A percentile compares a stretch with the other conserved stretches of the same genome.
These are phyloP conservation scores for Selenicereus undatus DNA, from an alignment of 148 eudicot genomes.

Conservation along the genomic window DNA sequence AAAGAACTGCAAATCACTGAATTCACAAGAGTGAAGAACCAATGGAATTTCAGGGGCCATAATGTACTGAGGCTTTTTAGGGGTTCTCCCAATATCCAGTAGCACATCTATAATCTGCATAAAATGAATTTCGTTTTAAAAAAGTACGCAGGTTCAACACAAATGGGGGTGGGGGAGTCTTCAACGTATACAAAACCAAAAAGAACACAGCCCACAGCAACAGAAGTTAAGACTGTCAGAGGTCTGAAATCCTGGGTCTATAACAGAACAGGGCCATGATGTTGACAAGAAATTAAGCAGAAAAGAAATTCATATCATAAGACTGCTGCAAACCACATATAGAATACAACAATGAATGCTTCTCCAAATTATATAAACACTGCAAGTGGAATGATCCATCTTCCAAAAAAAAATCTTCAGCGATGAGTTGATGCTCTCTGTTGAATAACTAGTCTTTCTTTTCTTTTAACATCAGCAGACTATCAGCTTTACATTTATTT, in stretches of 20 bases:
- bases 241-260: not conserved
- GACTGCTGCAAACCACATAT: too few species aligned
- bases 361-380: not conserved
- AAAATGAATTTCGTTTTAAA: not conserved
- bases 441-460: too few species aligned
- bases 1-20: constrained; percentile 56
- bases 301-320: not conserved
- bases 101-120: constrained; percentile 75
- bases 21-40: constrained; percentile 90
- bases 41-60: constrained; percentile 87
- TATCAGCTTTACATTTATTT: too few species aligned
- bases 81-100: constrained; percentile 64
- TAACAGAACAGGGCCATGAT: not conserved
- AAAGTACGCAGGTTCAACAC: not conserved
- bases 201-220: not conserved
- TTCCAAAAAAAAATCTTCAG: not conserved
- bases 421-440: not conserved
- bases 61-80: constrained; percentile 81
- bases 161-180: not conserved
- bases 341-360: not conserved
- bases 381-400: not conserved
- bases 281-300: not conserved
- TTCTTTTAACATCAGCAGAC: too few species aligned
- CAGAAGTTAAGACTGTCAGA: not conserved
- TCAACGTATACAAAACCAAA: not conserved